Percentiles rank a stretch among this genome's conserved stretches.
These are phyloP conservation scores for Sporopachydermia lactativora DNA, from an alignment of 805 yeast species.

Conservation along the genomic window DNA sequence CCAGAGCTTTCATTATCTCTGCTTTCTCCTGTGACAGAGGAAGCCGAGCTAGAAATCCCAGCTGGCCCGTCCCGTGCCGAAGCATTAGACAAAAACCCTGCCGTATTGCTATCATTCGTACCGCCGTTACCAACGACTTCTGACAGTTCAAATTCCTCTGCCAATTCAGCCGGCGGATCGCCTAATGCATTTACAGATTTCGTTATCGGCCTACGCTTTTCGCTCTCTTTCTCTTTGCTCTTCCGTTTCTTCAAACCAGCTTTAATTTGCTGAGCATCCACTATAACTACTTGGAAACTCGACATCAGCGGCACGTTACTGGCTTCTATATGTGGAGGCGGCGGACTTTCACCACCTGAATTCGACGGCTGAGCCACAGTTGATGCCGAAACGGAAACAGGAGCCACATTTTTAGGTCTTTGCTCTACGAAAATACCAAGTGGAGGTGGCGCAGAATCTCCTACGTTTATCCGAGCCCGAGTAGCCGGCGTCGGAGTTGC, in stretches of 20 bases:
- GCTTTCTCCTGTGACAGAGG: not conserved
- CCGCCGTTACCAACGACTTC: not conserved
- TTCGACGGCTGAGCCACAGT: not conserved
- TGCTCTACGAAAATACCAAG: not conserved
- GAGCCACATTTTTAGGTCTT: not conserved
- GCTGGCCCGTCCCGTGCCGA: not conserved
- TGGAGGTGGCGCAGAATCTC: not conserved
- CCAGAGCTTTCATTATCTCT: not conserved
- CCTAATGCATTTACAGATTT: too few relatives aligned
- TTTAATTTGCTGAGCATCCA: not conserved
- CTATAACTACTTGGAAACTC: not conserved
- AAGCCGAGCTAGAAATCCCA: not conserved
- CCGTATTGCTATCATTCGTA: not conserved
- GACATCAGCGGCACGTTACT: conserved; percentile 1
- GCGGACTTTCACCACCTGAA: not conserved
- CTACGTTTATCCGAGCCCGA: not conserved
- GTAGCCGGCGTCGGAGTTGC: conserved; percentile 1
- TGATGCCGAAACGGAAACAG: not conserved
- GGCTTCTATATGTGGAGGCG: not conserved
- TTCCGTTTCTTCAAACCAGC: not conserved
- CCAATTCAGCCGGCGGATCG: too few relatives aligned
- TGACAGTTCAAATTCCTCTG: too few relatives aligned
- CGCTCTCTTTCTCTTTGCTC: not conserved
- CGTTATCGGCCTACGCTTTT: not conserved
- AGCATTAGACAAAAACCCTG: not conserved